These are phyloP conservation scores for Trypanosoma lewisi DNA, from an alignment of 208 protist genomes.

Conservation along the genomic window DNA sequence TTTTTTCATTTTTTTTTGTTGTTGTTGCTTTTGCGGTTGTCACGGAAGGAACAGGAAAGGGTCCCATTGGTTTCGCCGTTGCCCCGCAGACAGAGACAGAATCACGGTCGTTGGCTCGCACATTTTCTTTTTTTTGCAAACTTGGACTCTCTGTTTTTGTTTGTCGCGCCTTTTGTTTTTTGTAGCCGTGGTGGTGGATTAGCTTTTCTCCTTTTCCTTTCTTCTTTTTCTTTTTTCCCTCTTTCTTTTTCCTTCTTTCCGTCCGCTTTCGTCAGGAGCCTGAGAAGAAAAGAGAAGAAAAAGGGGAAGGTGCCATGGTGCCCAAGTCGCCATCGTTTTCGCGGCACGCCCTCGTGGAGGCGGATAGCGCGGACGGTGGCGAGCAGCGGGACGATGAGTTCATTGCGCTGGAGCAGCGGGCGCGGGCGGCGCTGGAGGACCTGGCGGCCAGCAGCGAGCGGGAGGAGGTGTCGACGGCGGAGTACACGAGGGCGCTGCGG, in stretches of 20 bases:
- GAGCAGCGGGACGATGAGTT: slow-evolving; percentile 22
- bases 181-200: not conserved
- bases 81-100: too few relatives aligned
- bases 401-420: slow-evolving; percentile 59
- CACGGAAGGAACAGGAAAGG: too few relatives aligned
- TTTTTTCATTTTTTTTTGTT: too few relatives aligned
- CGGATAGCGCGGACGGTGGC: not conserved
- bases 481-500: slow-evolving; percentile 61
- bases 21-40: too few relatives aligned
- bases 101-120: too few relatives aligned
- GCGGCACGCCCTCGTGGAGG: not conserved
- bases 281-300: not conserved
- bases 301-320: not conserved
- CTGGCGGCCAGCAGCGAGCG: slow-evolving; percentile 55
- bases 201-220: slow-evolving; percentile 1
- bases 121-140: slow-evolving; percentile 4
- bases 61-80: too few relatives aligned
- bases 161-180: not conserved
- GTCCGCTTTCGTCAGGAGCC: not conserved
- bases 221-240: slow-evolving; percentile 17
- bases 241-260: slow-evolving; percentile 23
- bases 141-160: slow-evolving; percentile 5
- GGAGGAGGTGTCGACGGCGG: slow-evolving; percentile 37
- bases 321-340: not conserved
- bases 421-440: slow-evolving; percentile 64